A percentile compares a stretch with the other conserved stretches of the same genome.
These are phyloP conservation scores for Magnolia kwangsiensis DNA, from an alignment of 164 flowering plant species.

Conservation along the genomic window DNA sequence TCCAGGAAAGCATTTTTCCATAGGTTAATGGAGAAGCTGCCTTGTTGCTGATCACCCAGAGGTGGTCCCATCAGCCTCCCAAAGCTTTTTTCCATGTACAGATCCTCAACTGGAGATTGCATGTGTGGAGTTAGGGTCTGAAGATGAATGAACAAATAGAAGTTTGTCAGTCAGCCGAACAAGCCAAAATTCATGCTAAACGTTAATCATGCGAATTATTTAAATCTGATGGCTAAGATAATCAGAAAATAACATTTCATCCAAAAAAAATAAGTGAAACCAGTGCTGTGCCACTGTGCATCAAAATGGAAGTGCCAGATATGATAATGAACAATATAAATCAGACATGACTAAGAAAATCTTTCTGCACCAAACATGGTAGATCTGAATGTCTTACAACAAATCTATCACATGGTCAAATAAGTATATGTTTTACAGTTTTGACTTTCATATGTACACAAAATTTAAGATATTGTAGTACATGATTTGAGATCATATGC, in stretches of 20 bases:
- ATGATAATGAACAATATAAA: neutral
- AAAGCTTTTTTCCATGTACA: slow-evolving; percentile 26
- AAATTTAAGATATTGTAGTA: no score
- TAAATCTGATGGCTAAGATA: no score
- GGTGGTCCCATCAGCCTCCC: slow-evolving; percentile 59
- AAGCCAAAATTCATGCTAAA: neutral
- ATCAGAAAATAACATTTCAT: no score
- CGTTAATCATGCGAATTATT: no score
- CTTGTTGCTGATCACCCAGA: slow-evolving; percentile 79
- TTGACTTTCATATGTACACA: no score
- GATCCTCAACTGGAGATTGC: slow-evolving; percentile 61
- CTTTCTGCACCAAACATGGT: no score
- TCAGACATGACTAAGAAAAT: no score
- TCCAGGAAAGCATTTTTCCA: slow-evolving; percentile 91
- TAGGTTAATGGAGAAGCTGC: slow-evolving; percentile 70
- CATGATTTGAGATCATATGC: no score
- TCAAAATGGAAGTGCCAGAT: neutral
- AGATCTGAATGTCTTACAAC: no score
- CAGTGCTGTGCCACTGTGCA: neutral
- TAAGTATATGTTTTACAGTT: no score
- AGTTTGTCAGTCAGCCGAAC: slow-evolving; percentile 1
- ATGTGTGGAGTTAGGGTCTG: slow-evolving; percentile 90
- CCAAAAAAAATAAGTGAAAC: neutral
- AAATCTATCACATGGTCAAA: no score
- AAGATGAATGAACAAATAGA: slow-evolving; percentile 11